Evolutionary conservation across 2,329 filamentous ascomycete species (phyloP).

Genomic region (Calonectria naviculata): DNA sequence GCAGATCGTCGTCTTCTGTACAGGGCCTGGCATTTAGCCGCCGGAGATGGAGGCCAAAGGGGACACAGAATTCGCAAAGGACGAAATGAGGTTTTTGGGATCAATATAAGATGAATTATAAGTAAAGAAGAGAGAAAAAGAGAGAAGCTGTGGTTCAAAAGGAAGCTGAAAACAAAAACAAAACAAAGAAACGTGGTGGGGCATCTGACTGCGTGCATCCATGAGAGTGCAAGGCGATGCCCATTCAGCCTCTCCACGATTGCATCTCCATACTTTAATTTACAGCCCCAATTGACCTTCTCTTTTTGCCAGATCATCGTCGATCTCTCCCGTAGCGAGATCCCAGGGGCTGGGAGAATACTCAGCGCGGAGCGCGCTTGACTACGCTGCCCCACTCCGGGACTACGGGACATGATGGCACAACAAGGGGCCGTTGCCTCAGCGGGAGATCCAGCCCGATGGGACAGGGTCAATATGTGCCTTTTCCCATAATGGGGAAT

Average conservation of each 20-base stretch:
- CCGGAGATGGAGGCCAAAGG: not conserved
- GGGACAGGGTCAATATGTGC: not conserved
- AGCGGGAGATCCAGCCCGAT: not conserved
- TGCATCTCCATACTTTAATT: not conserved
- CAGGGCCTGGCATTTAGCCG: not conserved
- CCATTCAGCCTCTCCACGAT: not conserved
- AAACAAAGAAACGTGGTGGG: not conserved
- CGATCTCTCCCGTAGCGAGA: not conserved
- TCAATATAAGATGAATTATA: not conserved
- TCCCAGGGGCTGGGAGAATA: not conserved
- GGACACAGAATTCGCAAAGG: not conserved
- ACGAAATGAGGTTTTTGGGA: not conserved
- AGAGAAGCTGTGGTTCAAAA: not conserved
- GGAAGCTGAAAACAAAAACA: not conserved
- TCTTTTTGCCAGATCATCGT: not conserved
- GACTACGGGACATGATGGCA: too few relatives aligned
- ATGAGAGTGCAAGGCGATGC: not conserved
- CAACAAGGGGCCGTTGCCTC: not conserved
- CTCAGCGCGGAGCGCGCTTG: not conserved
- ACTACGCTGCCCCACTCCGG: not conserved
- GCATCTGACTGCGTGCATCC: too few relatives aligned
- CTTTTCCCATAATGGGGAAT: not conserved
- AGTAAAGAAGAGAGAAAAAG: not conserved
- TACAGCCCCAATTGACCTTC: not conserved
- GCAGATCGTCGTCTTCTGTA: not conserved